Evolutionary conservation across 257 asterid genomes (phyloP).

Genomic region (Scutellaria galericulata): DNA sequence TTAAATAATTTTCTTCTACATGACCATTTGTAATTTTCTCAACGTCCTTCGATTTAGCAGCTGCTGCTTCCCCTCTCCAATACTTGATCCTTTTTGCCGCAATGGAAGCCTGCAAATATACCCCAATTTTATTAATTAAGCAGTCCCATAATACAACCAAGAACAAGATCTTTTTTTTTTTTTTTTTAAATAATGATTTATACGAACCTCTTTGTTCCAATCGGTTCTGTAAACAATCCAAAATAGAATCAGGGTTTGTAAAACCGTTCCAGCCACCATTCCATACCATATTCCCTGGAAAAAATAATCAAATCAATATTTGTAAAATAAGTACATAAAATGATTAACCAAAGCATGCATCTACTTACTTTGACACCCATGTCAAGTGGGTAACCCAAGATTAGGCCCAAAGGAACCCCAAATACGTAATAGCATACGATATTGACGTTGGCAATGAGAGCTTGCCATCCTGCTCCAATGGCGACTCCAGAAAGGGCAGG

Average conservation of each 20-base stretch:
- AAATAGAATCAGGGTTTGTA: conserved; percentile 50
- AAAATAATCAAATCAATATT: no score
- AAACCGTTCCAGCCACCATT: conserved; percentile 52
- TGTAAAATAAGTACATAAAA: no score
- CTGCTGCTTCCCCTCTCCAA: conserved; percentile 56
- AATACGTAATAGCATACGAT: conserved; percentile 51
- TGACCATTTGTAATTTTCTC: conserved; percentile 31
- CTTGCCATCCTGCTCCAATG: conserved; percentile 74
- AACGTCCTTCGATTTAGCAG: conserved; percentile 32
- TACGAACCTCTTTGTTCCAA: conserved; percentile 58
- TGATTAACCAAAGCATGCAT: no score
- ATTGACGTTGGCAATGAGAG: conserved; percentile 56
- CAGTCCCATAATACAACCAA: no score
- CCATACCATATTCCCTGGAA: conserved; percentile 66
- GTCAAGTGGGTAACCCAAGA: conserved; percentile 45
- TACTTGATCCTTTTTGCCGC: conserved; percentile 54
- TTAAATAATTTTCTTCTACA: not conserved
- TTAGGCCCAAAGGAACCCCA: conserved; percentile 54
- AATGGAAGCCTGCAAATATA: conserved; percentile 48
- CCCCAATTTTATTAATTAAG: not conserved
- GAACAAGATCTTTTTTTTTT: no score
- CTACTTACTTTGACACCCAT: conserved; percentile 55
- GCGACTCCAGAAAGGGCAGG: conserved; percentile 49
- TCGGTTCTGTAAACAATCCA: conserved; percentile 51
- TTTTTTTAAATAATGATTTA: not conserved